Percentiles rank a stretch among this genome's conserved stretches.
These are phyloP conservation scores for Solanum etuberosum DNA, from an alignment of 257 asterid genomes.

Conservation along the genomic window DNA sequence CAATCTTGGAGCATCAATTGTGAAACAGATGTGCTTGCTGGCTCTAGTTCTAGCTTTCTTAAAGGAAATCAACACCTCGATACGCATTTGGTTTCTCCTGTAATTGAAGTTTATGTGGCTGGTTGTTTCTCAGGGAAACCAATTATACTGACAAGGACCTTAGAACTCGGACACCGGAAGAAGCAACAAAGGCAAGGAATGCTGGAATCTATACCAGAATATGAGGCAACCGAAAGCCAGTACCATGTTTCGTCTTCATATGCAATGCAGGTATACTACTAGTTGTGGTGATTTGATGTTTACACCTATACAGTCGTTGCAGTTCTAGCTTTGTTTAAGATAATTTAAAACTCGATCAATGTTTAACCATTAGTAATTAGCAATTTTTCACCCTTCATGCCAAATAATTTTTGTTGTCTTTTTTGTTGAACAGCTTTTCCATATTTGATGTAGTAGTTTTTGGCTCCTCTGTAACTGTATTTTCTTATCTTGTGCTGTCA, in stretches of 20 bases:
- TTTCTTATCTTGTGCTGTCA: conserved; percentile 8
- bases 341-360: background rate
- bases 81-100: conserved; percentile 22
- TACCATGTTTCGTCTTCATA: conserved; percentile 14
- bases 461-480: conserved; percentile 2
- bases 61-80: conserved; percentile 25
- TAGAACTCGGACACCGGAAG: conserved; percentile 44
- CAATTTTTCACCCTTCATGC: background rate
- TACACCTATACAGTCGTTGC: background rate
- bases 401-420: background rate
- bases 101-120: conserved; percentile 59
- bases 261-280: conserved; percentile 30
- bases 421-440: background rate
- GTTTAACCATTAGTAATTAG: background rate
- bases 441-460: background rate
- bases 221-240: conserved; percentile 24
- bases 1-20: conserved; percentile 46
- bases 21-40: conserved; percentile 21
- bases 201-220: conserved; percentile 65
- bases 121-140: conserved; percentile 59
- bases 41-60: conserved; percentile 7
- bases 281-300: background rate
- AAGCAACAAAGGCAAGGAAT: conserved; percentile 41
- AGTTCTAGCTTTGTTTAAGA: background rate
- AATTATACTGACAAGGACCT: conserved; percentile 37